A percentile compares a stretch with the other conserved stretches of the same genome.
phyloP scores from a whole-genome alignment of 331 rosid species.

The Malus hybrid region DNA sequence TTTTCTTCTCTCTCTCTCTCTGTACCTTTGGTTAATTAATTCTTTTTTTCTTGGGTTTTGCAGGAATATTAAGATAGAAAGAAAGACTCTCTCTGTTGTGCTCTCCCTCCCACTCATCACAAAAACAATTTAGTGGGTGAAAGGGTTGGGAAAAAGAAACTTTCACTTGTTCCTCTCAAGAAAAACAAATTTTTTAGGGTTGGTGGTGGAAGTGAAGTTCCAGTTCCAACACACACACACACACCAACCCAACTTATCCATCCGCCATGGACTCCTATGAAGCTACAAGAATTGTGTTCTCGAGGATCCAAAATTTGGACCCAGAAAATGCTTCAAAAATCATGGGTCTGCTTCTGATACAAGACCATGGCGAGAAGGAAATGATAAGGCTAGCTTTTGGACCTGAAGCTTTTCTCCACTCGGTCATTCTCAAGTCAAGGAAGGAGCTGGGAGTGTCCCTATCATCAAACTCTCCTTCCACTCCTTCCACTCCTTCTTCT shows the following conservation, averaged over 20 bases:
- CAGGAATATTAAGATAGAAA: conserved; percentile 54
- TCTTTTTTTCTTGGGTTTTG: conserved; percentile 37
- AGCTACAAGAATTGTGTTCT: too few species aligned
- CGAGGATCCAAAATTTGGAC: conserved; percentile 28
- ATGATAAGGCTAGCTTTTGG: conserved; percentile 91
- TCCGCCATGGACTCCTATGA: too few species aligned
- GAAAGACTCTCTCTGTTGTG: not conserved
- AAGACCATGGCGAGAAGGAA: conserved; percentile 91
- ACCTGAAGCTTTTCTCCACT: conserved; percentile 70
- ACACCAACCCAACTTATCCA: too few species aligned
- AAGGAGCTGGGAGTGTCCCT: conserved; percentile 53
- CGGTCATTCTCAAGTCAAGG: conserved; percentile 60
- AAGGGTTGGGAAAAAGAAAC: conserved; percentile 53
- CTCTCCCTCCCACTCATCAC: conserved; percentile 30
- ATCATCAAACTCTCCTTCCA: conserved; percentile 50
- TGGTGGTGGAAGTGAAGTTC: conserved; percentile 22
- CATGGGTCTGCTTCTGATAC: conserved; percentile 87
- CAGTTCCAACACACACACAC: not conserved
- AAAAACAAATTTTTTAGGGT: conserved; percentile 13
- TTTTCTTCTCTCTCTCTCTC: conserved; percentile 18
- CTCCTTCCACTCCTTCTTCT: conserved; percentile 63
- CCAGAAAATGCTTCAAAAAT: conserved; percentile 94
- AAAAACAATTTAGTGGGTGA: conserved; percentile 44
- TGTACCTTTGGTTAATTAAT: conserved; percentile 19
- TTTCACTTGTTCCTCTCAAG: conserved; percentile 28